phyloP scores from a whole-genome alignment of 2,329 filamentous ascomycete genomes.

The Neoarthrinium moseri region DNA sequence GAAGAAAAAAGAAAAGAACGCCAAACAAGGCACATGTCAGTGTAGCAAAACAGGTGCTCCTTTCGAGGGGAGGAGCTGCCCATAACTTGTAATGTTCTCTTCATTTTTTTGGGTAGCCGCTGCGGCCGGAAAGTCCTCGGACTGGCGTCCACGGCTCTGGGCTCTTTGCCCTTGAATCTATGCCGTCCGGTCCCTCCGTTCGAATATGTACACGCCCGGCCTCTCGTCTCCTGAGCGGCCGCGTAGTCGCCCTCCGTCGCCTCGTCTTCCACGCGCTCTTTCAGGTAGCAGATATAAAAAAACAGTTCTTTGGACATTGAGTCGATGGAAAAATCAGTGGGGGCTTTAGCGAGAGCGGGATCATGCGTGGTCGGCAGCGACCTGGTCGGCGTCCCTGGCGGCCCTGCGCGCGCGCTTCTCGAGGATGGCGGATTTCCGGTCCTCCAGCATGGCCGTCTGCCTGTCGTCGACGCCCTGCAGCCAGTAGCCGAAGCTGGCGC shows the following conservation, averaged over 20 bases:
- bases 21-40: background rate
- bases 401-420: conserved; percentile 86
- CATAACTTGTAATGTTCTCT: conserved; percentile 1
- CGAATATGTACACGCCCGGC: conserved; percentile 20
- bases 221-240: no score
- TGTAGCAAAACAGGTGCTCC: background rate
- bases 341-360: background rate
- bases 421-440: conserved; percentile 76
- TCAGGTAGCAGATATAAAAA: no score
- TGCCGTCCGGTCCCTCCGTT: conserved; percentile 6
- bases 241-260: no score
- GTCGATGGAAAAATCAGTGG: no score
- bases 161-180: background rate
- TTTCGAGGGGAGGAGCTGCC: background rate
- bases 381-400: conserved; percentile 54
- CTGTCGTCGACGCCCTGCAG: conserved; percentile 83
- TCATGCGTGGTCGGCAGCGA: conserved; percentile 15
- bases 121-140: background rate
- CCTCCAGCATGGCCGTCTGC: conserved; percentile 73
- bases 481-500: conserved; percentile 96
- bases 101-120: background rate
- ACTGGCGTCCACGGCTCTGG: no score
- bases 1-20: no score
- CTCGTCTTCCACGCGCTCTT: no score
- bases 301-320: no score